These are phyloP conservation scores for Bombardia bombarda DNA, from an alignment of 495 filamentous ascomycete genomes.

Conservation along the genomic window DNA sequence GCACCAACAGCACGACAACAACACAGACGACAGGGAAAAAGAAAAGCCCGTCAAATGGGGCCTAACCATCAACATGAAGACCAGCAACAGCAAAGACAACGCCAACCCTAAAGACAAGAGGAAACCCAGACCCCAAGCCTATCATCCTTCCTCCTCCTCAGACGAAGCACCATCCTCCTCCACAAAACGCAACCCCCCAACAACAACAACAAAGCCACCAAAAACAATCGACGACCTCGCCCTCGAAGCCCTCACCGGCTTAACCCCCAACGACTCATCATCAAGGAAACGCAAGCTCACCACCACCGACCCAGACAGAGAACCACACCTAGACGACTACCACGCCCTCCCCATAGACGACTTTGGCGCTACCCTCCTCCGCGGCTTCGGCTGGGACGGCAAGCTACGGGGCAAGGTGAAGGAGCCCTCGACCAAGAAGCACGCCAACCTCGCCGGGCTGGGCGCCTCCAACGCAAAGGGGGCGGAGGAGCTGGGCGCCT, in stretches of 20 bases:
- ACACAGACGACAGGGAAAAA: conserved; percentile 6
- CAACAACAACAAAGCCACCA: conserved; percentile 18
- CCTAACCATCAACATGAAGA: conserved; percentile 31
- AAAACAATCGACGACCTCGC: conserved; percentile 68
- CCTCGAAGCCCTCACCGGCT: conserved; percentile 66
- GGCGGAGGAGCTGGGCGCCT: conserved; percentile 52
- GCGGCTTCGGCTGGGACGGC: conserved; percentile 93
- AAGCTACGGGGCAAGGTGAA: conserved; percentile 49
- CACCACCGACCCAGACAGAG: conserved; percentile 62
- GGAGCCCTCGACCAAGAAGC: conserved; percentile 46
- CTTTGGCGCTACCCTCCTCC: conserved; percentile 80
- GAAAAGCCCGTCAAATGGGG: conserved; percentile 36
- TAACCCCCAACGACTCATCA: conserved; percentile 25
- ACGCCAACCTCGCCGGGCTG: conserved; percentile 77
- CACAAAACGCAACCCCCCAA: too few relatives aligned
- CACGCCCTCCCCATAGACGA: conserved; percentile 83
- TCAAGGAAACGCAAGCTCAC: conserved; percentile 37
- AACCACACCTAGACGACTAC: conserved; percentile 76
- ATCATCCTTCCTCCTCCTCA: conserved; percentile 5
- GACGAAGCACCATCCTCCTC: conserved; percentile 2
- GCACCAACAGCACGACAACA: background rate
- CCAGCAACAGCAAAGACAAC: background rate
- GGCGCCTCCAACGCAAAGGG: conserved; percentile 65
- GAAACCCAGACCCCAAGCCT: background rate
- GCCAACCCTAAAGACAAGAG: background rate